Percentiles rank a stretch among this genome's conserved stretches.
These are phyloP conservation scores for Aspergillus sp. DNA, from an alignment of 2,329 filamentous ascomycete species.

Conservation along the genomic window DNA sequence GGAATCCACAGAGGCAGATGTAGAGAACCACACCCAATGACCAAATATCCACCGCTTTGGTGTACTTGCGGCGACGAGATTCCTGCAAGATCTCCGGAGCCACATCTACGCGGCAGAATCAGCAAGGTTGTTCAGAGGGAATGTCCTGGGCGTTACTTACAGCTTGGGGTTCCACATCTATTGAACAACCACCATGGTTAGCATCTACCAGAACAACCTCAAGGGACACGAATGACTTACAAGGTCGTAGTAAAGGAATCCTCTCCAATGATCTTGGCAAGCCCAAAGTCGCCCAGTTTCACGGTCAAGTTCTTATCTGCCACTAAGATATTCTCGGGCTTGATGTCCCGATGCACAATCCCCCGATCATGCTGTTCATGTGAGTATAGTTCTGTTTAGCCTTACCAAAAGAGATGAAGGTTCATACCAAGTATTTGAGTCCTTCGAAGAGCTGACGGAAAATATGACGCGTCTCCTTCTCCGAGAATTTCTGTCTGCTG, in stretches of 20 bases:
- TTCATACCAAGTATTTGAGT: constrained; percentile 84
- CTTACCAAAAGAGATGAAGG: neutral
- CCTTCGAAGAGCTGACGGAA: constrained; percentile 91
- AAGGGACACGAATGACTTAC: constrained; percentile 42
- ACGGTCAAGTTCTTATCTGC: constrained; percentile 80
- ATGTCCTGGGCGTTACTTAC: constrained; percentile 41
- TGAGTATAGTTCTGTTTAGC: neutral
- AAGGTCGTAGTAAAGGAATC: constrained; percentile 96
- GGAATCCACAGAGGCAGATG: constrained; percentile 95
- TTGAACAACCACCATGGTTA: neutral
- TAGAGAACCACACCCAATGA: constrained; percentile 96
- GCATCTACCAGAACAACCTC: neutral
- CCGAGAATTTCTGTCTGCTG: constrained; percentile 81
- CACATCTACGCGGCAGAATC: constrained; percentile 58
- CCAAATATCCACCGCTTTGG: constrained; percentile 93
- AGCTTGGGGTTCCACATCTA: constrained; percentile 87
- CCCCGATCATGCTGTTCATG: constrained; percentile 80
- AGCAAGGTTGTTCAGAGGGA: neutral
- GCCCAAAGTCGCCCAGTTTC: constrained; percentile 93
- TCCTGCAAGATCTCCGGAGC: constrained; percentile 92
- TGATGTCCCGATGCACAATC: constrained; percentile 97
- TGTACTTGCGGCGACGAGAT: constrained; percentile 79
- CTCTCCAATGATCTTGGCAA: constrained; percentile 98
- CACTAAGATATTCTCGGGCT: constrained; percentile 92
- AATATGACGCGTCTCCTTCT: constrained; percentile 79